Conservation (phyloP, 352 stramenopile species). For the Pythium folliculosum region DNA sequence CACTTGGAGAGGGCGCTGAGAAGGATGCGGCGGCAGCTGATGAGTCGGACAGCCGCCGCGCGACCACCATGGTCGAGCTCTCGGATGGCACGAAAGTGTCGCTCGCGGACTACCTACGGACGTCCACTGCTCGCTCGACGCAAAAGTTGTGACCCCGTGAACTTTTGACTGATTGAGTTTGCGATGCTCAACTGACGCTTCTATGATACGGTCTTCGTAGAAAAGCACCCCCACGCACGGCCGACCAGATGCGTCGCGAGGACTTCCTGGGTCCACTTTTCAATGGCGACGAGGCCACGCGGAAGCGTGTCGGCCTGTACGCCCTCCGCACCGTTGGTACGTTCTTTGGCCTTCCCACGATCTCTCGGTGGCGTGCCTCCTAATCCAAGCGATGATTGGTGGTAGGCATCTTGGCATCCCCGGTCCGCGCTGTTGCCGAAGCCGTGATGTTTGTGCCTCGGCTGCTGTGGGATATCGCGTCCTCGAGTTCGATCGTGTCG, state of each 20-base stretch:
- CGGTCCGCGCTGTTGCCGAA: constrained; percentile 52
- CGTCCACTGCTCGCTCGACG: constrained; percentile 37
- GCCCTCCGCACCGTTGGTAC: constrained; percentile 53
- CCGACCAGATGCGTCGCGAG: constrained; percentile 55
- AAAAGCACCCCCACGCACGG: constrained; percentile 34
- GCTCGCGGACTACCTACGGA: constrained; percentile 63
- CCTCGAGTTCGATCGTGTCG: constrained; percentile 25
- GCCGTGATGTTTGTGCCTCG: constrained; percentile 51
- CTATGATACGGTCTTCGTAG: constrained; percentile 20
- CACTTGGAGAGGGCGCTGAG: constrained; percentile 27
- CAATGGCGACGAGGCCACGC: constrained; percentile 48
- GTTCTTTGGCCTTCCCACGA: not conserved
- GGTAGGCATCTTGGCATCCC: constrained; percentile 54
- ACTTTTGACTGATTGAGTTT: too few relatives aligned
- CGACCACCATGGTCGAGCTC: constrained; percentile 63
- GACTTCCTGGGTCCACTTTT: constrained; percentile 71
- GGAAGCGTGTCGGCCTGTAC: constrained; percentile 61
- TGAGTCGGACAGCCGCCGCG: constrained; percentile 32
- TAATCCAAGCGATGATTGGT: not conserved
- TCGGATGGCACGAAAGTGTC: constrained; percentile 56
- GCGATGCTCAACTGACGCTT: too few relatives aligned
- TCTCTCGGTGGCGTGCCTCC: not conserved
- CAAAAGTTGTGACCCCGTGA: constrained; percentile 52
- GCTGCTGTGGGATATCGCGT: constrained; percentile 46
- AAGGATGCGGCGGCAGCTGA: constrained; percentile 36